These are phyloP conservation scores for Mediolabrus comicus DNA, from an alignment of 108 stramenopile species.

Conservation along the genomic window DNA sequence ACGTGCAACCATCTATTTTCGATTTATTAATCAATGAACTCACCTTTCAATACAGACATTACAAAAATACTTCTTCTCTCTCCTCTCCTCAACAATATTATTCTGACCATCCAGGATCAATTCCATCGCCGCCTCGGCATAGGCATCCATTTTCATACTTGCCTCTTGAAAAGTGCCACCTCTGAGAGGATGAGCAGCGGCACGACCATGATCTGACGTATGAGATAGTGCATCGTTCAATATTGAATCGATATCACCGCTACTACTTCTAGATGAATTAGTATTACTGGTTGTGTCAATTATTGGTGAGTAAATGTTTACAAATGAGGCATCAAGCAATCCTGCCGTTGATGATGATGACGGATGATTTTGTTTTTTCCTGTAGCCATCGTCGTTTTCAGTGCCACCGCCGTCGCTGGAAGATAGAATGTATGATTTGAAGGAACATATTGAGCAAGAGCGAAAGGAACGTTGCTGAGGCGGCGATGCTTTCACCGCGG, in stretches of 20 bases:
- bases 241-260: constrained; percentile 6
- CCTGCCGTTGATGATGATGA: background rate
- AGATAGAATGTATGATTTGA: background rate
- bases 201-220: background rate
- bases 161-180: constrained; percentile 10
- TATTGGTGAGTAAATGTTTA: constrained; percentile 8
- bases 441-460: background rate
- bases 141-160: constrained; percentile 9
- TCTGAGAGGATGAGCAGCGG: background rate
- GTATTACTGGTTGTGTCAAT: background rate
- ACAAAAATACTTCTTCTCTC: background rate
- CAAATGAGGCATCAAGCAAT: constrained; percentile 18
- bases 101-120: background rate
- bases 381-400: too few species aligned
- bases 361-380: background rate
- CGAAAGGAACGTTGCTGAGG: background rate
- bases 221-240: constrained; percentile 5
- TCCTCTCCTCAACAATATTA: background rate
- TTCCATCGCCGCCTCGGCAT: background rate
- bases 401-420: background rate
- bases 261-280: background rate
- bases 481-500: background rate
- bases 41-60: constrained; percentile 14
- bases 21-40: background rate
- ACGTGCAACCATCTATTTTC: background rate